Conservation (phyloP, 1,139 yeast genomes). For the Taphrina flavorubra region DNA sequence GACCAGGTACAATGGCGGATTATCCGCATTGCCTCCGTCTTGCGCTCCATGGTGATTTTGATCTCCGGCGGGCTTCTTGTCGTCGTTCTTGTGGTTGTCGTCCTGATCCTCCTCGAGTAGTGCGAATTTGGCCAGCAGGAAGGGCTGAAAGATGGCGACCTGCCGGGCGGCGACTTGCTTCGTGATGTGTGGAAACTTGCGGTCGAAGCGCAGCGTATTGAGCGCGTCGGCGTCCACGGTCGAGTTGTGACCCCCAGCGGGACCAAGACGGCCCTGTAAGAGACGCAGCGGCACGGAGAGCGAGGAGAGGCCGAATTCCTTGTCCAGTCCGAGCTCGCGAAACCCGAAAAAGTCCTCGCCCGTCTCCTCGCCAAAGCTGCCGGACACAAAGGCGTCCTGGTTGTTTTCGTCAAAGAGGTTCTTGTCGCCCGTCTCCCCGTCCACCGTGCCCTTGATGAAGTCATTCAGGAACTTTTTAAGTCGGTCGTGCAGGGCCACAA, state of each 20-base stretch:
- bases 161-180: constrained; percentile 59
- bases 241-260: constrained; percentile 45
- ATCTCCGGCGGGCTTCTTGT: no score
- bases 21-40: no score
- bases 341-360: constrained; percentile 97
- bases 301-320: constrained; percentile 85
- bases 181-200: constrained; percentile 56
- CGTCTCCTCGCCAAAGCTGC: constrained; percentile 88
- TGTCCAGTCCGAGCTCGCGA: constrained; percentile 88
- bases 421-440: constrained; percentile 58
- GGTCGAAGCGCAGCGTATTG: constrained; percentile 47
- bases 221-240: constrained; percentile 46
- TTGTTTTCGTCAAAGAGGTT: constrained; percentile 84
- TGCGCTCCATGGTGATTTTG: no score
- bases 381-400: constrained; percentile 83
- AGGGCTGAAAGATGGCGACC: constrained; percentile 66
- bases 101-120: constrained; percentile 50
- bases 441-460: constrained; percentile 62
- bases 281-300: constrained; percentile 88
- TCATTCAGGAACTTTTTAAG: constrained; percentile 66
- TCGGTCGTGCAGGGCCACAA: constrained; percentile 70
- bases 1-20: constrained; percentile 54
- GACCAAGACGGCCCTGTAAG: constrained; percentile 73
- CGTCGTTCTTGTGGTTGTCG: constrained; percentile 52
- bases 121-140: constrained; percentile 54